Percentiles rank a stretch among this genome's conserved stretches.
Conservation (phyloP, 1,139 yeast species). For the Candida gigantensis region DNA sequence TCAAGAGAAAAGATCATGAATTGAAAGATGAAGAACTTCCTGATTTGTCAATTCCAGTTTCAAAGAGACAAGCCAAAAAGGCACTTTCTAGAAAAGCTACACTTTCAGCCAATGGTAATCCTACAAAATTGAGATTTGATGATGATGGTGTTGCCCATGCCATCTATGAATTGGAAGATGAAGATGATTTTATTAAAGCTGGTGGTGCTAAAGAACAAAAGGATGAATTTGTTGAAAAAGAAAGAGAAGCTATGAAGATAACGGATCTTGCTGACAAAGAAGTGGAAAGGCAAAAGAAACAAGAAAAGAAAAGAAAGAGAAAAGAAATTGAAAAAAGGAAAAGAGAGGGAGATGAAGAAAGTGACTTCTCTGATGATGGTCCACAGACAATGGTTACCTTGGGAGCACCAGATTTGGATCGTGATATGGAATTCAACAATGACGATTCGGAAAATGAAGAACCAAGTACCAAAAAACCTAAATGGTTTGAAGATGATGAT, state of each 20-base stretch:
- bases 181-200: slow-evolving; percentile 75
- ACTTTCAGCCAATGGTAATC: slow-evolving; percentile 62
- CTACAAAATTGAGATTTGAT: slow-evolving; percentile 82
- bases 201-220: slow-evolving; percentile 79
- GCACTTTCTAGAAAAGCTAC: slow-evolving; percentile 86
- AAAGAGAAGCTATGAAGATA: slow-evolving; percentile 63
- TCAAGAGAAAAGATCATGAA: slow-evolving; percentile 76
- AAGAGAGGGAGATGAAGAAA: slow-evolving; percentile 38
- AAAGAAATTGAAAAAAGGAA: slow-evolving; percentile 69
- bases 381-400: slow-evolving; percentile 26
- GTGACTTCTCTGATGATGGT: slow-evolving; percentile 30
- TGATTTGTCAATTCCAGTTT: slow-evolving; percentile 58
- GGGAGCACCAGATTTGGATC: slow-evolving; percentile 44
- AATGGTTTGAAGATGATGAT: slow-evolving; percentile 52
- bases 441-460: slow-evolving; percentile 33
- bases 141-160: slow-evolving; percentile 94
- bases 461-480: slow-evolving; percentile 54
- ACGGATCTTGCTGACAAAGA: slow-evolving; percentile 79
- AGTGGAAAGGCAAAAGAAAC: slow-evolving; percentile 78
- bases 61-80: slow-evolving; percentile 84
- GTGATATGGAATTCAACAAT: slow-evolving; percentile 44
- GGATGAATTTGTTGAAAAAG: slow-evolving; percentile 63
- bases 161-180: slow-evolving; percentile 86
- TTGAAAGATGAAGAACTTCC: slow-evolving; percentile 68
- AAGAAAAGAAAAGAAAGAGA: slow-evolving; percentile 87